phyloP scores from a whole-genome alignment of 2,329 filamentous ascomycete genomes.

The Cercospora brassicicola region DNA sequence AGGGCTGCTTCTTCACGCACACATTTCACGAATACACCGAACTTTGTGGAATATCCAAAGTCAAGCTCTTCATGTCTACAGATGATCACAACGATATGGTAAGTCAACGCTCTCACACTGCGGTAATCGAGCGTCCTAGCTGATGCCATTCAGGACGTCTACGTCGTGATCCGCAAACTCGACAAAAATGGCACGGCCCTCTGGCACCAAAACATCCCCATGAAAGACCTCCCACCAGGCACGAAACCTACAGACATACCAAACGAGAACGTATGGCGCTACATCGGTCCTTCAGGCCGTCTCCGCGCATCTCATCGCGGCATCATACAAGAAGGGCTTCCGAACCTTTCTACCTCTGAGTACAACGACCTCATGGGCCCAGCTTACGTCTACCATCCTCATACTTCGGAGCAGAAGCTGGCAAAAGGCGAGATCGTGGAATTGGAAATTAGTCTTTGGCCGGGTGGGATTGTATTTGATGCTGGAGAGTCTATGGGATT shows the following conservation, averaged over 20 bases:
- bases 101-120: neutral
- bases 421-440: constrained; percentile 45
- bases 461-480: constrained; percentile 49
- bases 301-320: neutral
- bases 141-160: constrained; percentile 12
- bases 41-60: constrained; percentile 50
- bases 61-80: constrained; percentile 45
- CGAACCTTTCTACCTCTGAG: constrained; percentile 23
- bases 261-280: neutral
- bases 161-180: constrained; percentile 22
- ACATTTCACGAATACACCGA: constrained; percentile 44
- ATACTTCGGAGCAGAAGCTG: constrained; percentile 44
- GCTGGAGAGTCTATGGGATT: constrained; percentile 39
- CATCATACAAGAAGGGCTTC: neutral
- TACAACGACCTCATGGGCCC: constrained; percentile 26
- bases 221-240: neutral
- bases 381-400: constrained; percentile 35
- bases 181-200: neutral
- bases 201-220: neutral
- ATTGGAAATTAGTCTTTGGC: constrained; percentile 52
- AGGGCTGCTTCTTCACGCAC: constrained; percentile 38
- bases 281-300: neutral
- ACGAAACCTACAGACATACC: neutral
- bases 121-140: neutral
- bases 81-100: constrained; percentile 22